Percentiles rank a stretch among this genome's conserved stretches.
Evolutionary conservation across 2,329 filamentous ascomycete species (phyloP).

Genomic region (Trichoderma oligosporum): DNA sequence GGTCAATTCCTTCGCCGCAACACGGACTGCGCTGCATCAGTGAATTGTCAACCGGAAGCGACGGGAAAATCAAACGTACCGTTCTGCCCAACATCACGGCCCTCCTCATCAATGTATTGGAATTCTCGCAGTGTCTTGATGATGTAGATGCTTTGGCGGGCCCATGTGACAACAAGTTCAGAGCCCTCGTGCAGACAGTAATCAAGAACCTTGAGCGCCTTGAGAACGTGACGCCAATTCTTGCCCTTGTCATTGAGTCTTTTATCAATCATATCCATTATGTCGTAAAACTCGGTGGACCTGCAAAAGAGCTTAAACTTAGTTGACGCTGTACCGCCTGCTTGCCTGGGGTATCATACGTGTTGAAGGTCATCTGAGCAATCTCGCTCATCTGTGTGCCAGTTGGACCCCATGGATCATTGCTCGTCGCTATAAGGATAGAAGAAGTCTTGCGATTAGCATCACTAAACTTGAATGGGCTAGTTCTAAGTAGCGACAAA

Average conservation of each 20-base stretch:
- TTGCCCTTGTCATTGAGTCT: slow-evolving; percentile 98
- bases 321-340: slow-evolving; percentile 2
- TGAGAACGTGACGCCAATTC: slow-evolving; percentile 98
- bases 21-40: slow-evolving; percentile 62
- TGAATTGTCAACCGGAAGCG: slow-evolving; percentile 6
- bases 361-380: slow-evolving; percentile 95
- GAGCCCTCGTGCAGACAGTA: slow-evolving; percentile 98
- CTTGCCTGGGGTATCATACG: slow-evolving; percentile 54
- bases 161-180: slow-evolving; percentile 95
- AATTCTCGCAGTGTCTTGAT: slow-evolving; percentile 98
- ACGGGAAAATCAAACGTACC: slow-evolving; percentile 55
- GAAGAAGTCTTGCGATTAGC: slow-evolving; percentile 9
- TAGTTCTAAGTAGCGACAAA: slow-evolving; percentile 41
- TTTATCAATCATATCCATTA: slow-evolving; percentile 99
- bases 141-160: slow-evolving; percentile 95
- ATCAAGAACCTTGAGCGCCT: slow-evolving; percentile 94
- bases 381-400: slow-evolving; percentile 99
- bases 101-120: slow-evolving; percentile 92
- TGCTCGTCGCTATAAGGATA: slow-evolving; percentile 91
- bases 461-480: background rate
- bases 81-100: slow-evolving; percentile 91
- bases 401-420: slow-evolving; percentile 97
- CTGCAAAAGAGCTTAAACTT: slow-evolving; percentile 42
- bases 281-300: slow-evolving; percentile 96
- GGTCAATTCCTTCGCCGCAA: slow-evolving; percentile 93